These are phyloP conservation scores for Aegilops bicornis DNA, from an alignment of 176 grass and related monocot species.

Conservation along the genomic window DNA sequence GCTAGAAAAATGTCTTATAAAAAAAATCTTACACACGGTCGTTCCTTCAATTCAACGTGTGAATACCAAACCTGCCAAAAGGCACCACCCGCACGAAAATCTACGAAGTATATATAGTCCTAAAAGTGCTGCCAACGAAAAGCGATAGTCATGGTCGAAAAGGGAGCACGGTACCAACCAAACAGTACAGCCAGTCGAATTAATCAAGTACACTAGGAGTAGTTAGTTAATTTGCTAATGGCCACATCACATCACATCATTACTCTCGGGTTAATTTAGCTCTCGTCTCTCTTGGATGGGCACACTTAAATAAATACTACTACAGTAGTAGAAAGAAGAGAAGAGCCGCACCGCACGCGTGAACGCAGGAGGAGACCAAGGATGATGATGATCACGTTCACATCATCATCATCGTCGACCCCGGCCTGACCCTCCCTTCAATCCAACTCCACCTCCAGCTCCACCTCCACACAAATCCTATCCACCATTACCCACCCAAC, in stretches of 20 bases:
- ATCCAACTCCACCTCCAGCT: constrained; percentile 93
- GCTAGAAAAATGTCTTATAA: too few relatives aligned
- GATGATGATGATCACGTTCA: constrained; percentile 23
- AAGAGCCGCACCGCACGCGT: constrained; percentile 30
- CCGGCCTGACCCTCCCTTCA: constrained; percentile 68
- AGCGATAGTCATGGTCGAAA: not conserved
- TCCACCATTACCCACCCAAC: constrained; percentile 39
- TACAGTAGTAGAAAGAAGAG: not conserved
- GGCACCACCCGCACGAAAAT: not conserved
- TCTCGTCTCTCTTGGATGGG: not conserved
- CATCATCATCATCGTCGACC: constrained; percentile 9
- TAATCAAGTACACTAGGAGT: not conserved
- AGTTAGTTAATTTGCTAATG: constrained; percentile 1
- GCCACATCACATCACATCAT: not conserved
- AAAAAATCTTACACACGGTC: too few relatives aligned
- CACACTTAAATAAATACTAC: not conserved
- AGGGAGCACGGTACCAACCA: not conserved
- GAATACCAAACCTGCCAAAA: not conserved
- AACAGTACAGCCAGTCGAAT: not conserved
- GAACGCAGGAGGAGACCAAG: not conserved
- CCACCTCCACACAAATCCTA: constrained; percentile 33
- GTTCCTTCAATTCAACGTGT: not conserved
- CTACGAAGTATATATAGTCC: not conserved
- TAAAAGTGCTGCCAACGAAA: not conserved
- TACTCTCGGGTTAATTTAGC: not conserved